Evolutionary conservation across 2,329 filamentous ascomycete species (phyloP), one percentile per base, ranked within the genome.

Genomic region (Furcasterigmium furcatum): DNA sequence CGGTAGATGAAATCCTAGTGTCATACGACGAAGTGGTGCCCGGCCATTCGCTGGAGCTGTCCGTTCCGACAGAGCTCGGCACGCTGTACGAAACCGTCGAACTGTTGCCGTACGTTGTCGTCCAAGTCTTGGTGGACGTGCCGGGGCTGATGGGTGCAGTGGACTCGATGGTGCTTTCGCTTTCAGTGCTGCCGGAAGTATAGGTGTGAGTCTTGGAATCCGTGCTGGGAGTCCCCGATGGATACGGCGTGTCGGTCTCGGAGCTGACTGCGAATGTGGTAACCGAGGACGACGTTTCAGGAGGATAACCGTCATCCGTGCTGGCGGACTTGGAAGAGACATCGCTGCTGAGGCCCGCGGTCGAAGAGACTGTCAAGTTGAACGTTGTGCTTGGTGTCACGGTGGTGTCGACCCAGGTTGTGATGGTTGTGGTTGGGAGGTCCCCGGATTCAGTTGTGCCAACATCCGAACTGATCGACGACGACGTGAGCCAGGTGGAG

Each of bases 321-420:
- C 39, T 41, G 12, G 39, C 10, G 14, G 43, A 20, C 1, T 29
- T 21, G 2, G 32, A 34, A 3, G 22, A 16, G 4, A 18, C n/a
- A 3, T 13, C 35, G 12, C 36, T 22, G 19, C 42, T 50, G 9
- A 43, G 29, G 19, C 38, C 45, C 46, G 8, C 36, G 36, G 43
- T 22, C 12, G 41, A 25, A 14, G 48, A 24, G 4, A 30, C 25
- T 5, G 38, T 18, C n/a, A 42, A 41, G 3, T 38, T 36, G 4
- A 41, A 10, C 4, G 27, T 45, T 16, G 16, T 42, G n/a, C 42
- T 30, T 5, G 45, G 41, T 25, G 41, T 13, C 13, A 44, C 19
- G 22, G 27, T 18, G 3, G 47, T 35, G 18, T 36, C 45, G 14
- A 32, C 16, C 29, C 18, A 22, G 12, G 9, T 14, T 30, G n/a